These are phyloP conservation scores for Tetrahymena borealis DNA, from an alignment of 73 alveolate genomes.

Conservation along the genomic window DNA sequence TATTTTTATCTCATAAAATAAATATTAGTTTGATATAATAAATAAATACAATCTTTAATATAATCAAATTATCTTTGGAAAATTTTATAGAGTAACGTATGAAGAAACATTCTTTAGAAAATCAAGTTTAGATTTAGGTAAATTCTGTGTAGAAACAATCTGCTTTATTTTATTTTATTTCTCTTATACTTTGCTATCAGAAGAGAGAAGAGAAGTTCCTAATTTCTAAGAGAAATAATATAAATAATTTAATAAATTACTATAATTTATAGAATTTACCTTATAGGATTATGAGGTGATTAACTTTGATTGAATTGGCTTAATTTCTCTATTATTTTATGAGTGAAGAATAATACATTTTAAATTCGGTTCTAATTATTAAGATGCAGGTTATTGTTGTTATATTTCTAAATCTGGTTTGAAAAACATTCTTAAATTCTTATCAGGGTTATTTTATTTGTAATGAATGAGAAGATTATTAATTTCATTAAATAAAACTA, in stretches of 20 bases:
- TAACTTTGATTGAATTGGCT: no score
- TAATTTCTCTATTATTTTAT: no score
- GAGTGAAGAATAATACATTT: no score
- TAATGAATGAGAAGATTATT: neutral
- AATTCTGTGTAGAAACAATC: neutral
- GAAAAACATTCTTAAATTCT: neutral
- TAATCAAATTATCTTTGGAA: neutral
- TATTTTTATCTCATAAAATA: no score
- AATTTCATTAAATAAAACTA: neutral
- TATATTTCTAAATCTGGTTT: no score
- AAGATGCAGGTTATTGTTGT: no score
- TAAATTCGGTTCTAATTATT: no score
- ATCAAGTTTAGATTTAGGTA: neutral
- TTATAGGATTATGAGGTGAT: no score
- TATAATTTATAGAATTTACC: no score
- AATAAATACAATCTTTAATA: no score
- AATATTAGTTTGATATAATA: no score
- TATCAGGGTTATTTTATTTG: neutral
- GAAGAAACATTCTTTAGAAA: neutral
- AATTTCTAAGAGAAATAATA: neutral
- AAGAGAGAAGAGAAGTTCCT: neutral
- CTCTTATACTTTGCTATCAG: neutral
- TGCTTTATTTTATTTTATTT: neutral
- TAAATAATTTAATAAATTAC: no score
- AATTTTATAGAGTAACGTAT: neutral